Base-by-base conservation (phyloP, 352 stramenopile species). In the Saprolegnia parasitica region DNA sequence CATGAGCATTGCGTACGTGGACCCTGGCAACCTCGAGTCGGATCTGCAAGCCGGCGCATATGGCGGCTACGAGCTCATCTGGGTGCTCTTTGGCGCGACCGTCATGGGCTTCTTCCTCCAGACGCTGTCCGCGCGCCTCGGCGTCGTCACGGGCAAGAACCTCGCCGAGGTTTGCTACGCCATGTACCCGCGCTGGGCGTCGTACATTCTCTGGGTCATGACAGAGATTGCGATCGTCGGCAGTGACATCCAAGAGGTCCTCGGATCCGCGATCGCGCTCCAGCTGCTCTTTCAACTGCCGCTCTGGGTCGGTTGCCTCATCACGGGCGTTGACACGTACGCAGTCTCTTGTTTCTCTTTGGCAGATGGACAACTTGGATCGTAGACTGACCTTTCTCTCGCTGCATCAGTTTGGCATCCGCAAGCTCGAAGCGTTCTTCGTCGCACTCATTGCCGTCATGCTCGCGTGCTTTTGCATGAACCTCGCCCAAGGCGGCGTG, bases 1-100 rank as follows among this genome's bases (percentile, higher is more conserved):
- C 77, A 96, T 98, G 86, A 96, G 86, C 73, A 97, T 98, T 55
- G 95, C 95, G 47, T 98, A 98, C 76, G 81, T 98, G 45, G 95
- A 98, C 68, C 96, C 95, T 0, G 96, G 95, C 11, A 98, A 98
- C 77, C 88, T 98, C 46, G 93, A 98, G 73, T 95, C 89, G 50
- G 95, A 98, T 73, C 83, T 99, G 32, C 95, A 98, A 71, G 89
- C 91, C 5, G 95, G 94, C 39, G 87, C 86, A 3, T 98, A 96
- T 35, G 80, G 76, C 13, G 81, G 88, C 6, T 98, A 97, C 71
- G 82, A 93, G 65, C 87, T 97, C 49, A 87, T 97, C 16, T 98
- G 92, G 84, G 87, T 97, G 21, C 71, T 98, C 6, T 96, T 97
- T 64, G 81, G 78, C 40, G 83, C 90, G 6, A 97, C 91, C 0